A percentile compares a stretch with the other conserved stretches of the same genome.
Evolutionary conservation across 352 stramenopile genomes (phyloP).

Genomic region (Pythium sp.): DNA sequence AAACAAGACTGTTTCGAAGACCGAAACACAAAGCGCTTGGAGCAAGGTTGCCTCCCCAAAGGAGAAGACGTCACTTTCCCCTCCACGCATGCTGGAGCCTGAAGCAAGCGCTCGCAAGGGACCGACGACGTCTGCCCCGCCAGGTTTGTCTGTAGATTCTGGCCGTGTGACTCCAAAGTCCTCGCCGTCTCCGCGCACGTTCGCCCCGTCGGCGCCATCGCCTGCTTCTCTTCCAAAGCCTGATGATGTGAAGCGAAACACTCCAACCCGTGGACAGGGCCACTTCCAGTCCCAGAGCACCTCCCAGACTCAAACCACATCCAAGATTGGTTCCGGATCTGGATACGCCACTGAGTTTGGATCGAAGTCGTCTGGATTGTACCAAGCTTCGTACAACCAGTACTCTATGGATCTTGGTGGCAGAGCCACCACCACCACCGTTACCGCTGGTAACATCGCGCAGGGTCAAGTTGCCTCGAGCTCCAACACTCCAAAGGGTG

Average conservation of each 20-base stretch:
- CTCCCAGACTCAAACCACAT: conserved; percentile 30
- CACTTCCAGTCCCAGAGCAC: conserved; percentile 46
- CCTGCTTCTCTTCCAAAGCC: conserved; percentile 85
- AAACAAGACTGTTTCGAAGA: conserved; percentile 40
- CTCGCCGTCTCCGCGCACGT: conserved; percentile 56
- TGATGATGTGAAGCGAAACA: conserved; percentile 79
- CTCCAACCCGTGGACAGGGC: conserved; percentile 51
- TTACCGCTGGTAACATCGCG: conserved; percentile 27
- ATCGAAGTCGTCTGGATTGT: conserved; percentile 53
- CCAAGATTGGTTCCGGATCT: conserved; percentile 55
- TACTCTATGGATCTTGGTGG: conserved; percentile 80
- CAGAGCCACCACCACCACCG: conserved; percentile 18
- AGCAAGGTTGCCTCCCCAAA: conserved; percentile 55
- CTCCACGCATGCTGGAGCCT: conserved; percentile 38
- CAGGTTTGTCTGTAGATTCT: conserved; percentile 67
- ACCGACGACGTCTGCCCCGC: conserved; percentile 54
- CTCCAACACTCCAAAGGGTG: conserved; percentile 61
- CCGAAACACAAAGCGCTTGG: conserved; percentile 59
- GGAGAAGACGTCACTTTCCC: conserved; percentile 60
- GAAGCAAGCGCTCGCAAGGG: conserved; percentile 19
- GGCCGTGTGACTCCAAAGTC: conserved; percentile 66
- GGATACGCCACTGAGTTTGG: conserved; percentile 55
- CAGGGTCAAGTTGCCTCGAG: conserved; percentile 31
- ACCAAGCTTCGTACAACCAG: conserved; percentile 76
- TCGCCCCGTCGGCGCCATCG: conserved; percentile 72